Evolutionary conservation across 2,329 filamentous ascomycete genomes (phyloP).

Genomic region (Ceratocystis colombiana): DNA sequence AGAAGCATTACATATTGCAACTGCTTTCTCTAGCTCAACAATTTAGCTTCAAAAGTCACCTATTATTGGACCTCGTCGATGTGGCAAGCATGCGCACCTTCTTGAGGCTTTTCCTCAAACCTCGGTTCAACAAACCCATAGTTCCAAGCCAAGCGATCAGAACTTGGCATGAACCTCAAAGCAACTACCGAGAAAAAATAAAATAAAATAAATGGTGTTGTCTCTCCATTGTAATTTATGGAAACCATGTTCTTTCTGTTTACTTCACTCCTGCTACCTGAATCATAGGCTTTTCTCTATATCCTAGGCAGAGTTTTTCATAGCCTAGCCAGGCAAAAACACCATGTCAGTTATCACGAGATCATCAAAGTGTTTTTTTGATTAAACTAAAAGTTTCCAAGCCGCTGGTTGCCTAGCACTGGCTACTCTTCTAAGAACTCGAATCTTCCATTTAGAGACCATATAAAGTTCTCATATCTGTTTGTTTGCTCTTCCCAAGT

Average conservation of each 20-base stretch:
- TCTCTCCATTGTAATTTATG: too few relatives aligned
- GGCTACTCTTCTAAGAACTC: neutral
- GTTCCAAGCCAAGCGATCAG: neutral
- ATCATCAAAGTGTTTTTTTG: neutral
- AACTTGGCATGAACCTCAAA: neutral
- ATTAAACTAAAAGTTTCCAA: neutral
- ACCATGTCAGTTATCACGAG: neutral
- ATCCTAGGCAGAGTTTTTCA: conserved; percentile 2
- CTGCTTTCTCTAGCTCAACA: too few relatives aligned
- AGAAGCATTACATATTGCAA: too few relatives aligned
- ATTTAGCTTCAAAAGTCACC: too few relatives aligned
- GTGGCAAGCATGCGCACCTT: neutral
- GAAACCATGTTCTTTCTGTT: neutral
- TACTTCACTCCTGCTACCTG: neutral
- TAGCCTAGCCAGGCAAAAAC: neutral
- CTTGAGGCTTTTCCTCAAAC: neutral
- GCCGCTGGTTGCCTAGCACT: conserved; percentile 4
- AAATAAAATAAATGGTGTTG: neutral
- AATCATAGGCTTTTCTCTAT: neutral
- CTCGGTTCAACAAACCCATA: neutral
- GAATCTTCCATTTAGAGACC: neutral
- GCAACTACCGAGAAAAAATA: neutral
- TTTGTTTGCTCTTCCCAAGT: conserved; percentile 18
- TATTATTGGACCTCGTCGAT: too few relatives aligned
- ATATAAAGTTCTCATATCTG: conserved; percentile 10